phyloP scores from a whole-genome alignment of 768 basidiomycete species.

The Hortiboletus campestris region DNA sequence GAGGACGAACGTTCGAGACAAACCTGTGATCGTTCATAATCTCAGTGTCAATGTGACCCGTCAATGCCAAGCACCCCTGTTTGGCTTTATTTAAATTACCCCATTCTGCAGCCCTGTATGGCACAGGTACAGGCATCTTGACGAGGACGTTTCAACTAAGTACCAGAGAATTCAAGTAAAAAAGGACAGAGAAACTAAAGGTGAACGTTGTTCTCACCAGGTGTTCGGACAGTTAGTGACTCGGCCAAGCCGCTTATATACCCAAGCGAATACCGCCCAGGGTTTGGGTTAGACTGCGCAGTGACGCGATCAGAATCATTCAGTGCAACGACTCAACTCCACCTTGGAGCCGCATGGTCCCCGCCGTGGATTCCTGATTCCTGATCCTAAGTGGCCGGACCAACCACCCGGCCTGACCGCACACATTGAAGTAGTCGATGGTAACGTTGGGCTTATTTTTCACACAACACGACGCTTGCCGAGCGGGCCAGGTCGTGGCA shows the following conservation, averaged over 20 bases:
- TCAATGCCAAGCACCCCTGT: constrained; percentile 8
- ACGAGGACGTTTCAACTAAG: background rate
- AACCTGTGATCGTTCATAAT: constrained; percentile 16
- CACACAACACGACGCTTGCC: too few relatives aligned
- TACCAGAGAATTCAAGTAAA: background rate
- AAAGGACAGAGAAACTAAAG: background rate
- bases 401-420: background rate
- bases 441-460: too few relatives aligned
- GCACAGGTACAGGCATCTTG: constrained; percentile 23
- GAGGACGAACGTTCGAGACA: constrained; percentile 14
- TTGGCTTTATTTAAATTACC: constrained; percentile 28
- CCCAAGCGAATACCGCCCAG: background rate
- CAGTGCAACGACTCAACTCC: constrained; percentile 2
- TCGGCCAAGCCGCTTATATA: background rate
- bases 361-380: background rate
- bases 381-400: background rate
- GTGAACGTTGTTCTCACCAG: background rate
- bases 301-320: background rate
- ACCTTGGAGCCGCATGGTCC: constrained; percentile 20
- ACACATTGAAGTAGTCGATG: too few relatives aligned
- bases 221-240: background rate
- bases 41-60: constrained; percentile 3
- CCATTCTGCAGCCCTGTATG: constrained; percentile 11
- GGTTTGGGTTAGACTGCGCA: background rate
- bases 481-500: too few relatives aligned